A percentile compares a stretch with the other conserved stretches of the same genome.
These are phyloP conservation scores for Aegilops longissima DNA, from an alignment of 176 grass and related monocot genomes.

Conservation along the genomic window DNA sequence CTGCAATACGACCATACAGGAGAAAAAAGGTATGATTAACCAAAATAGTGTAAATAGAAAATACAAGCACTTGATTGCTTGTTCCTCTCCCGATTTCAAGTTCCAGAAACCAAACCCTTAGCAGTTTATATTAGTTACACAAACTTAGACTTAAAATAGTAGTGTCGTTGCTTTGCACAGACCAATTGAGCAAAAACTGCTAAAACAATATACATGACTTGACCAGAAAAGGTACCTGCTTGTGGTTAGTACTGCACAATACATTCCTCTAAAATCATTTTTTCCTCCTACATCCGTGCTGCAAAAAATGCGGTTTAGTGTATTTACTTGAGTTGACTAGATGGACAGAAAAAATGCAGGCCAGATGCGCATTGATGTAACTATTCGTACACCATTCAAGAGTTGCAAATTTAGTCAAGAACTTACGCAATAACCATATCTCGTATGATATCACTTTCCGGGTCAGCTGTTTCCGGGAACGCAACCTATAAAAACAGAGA, in stretches of 20 bases:
- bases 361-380: constrained; percentile 16
- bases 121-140: constrained; percentile 11
- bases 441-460: constrained; percentile 29
- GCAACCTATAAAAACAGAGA: constrained; percentile 54
- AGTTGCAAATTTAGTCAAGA: constrained; percentile 34
- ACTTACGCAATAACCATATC: constrained; percentile 73
- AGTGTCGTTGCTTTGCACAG: not conserved
- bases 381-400: constrained; percentile 11
- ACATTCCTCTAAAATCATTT: constrained; percentile 65
- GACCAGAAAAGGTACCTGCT: constrained; percentile 40
- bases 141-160: constrained; percentile 11
- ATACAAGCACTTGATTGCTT: not conserved
- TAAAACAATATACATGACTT: not conserved
- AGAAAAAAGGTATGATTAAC: not conserved
- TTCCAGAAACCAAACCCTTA: not conserved
- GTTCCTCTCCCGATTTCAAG: not conserved
- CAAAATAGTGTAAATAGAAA: constrained; percentile 11
- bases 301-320: constrained; percentile 39
- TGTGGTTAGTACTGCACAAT: constrained; percentile 54
- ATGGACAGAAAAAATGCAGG: constrained; percentile 14
- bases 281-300: constrained; percentile 43
- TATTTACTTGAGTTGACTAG: constrained; percentile 28
- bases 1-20: constrained; percentile 27
- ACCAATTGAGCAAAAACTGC: constrained; percentile 25
- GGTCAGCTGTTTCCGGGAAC: constrained; percentile 50